These are phyloP conservation scores for Yarrowia sp. DNA, from an alignment of 805 yeast species.

Conservation along the genomic window DNA sequence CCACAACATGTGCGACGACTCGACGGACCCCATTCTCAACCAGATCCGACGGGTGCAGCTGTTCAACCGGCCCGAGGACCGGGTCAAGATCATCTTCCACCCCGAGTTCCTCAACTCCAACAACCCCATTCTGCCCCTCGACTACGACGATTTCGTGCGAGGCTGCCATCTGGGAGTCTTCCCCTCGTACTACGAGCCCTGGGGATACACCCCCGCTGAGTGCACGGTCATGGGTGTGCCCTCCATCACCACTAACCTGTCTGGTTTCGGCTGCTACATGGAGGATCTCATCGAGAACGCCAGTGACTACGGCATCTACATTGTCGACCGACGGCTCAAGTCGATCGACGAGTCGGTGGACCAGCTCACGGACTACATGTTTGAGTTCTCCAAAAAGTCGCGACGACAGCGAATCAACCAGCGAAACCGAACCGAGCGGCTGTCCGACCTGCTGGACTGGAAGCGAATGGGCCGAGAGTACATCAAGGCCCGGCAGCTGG, in stretches of 20 bases:
- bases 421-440: conserved; percentile 94
- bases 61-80: conserved; percentile 86
- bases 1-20: conserved; percentile 94
- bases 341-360: conserved; percentile 91
- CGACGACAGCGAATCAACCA: conserved; percentile 98
- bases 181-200: conserved; percentile 98
- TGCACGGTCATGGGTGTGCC: conserved; percentile 99
- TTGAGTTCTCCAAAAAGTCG: conserved; percentile 82
- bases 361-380: conserved; percentile 89
- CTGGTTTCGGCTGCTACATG: conserved; percentile 99
- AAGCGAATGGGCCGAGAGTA: conserved; percentile 97
- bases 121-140: conserved; percentile 90
- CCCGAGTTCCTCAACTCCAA: conserved; percentile 96
- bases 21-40: conserved; percentile 86
- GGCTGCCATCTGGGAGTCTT: conserved; percentile 98
- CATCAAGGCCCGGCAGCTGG: conserved; percentile 90
- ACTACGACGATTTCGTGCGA: conserved; percentile 96
- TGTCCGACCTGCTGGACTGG: conserved; percentile 95
- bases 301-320: conserved; percentile 94
- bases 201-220: conserved; percentile 99
- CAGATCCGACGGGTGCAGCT: conserved; percentile 91
- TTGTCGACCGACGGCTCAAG: conserved; percentile 92
- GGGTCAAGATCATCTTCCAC: conserved; percentile 95
- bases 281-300: conserved; percentile 95
- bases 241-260: conserved; percentile 90